Percentiles rank a stretch among this genome's conserved stretches.
Evolutionary conservation across 1,284 basidiomycete species (phyloP).

Genomic region (Tilletia indica): DNA sequence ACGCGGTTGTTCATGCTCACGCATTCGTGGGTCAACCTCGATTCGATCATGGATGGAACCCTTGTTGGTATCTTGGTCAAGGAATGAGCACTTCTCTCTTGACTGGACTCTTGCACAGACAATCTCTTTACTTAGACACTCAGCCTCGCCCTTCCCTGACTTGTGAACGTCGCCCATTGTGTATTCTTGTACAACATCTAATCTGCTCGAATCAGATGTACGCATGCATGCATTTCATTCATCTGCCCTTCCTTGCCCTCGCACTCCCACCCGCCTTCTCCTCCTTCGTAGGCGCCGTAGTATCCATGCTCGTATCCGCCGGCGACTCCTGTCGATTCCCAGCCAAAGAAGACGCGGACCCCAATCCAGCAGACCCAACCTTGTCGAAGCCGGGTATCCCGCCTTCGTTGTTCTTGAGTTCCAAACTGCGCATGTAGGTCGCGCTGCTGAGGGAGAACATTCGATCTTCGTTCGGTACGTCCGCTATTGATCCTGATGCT

Average conservation of each 20-base stretch:
- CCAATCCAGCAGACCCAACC: constrained; percentile 3
- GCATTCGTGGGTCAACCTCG: constrained; percentile 88
- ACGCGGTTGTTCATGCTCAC: constrained; percentile 76
- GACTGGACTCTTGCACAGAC: no score
- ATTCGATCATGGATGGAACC: constrained; percentile 88
- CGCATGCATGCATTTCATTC: no score
- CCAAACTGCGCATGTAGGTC: constrained; percentile 47
- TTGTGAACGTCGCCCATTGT: background rate
- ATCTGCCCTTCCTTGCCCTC: background rate
- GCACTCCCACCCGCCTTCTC: background rate
- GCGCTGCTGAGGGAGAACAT: constrained; percentile 47
- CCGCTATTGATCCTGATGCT: background rate
- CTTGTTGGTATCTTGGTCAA: constrained; percentile 82
- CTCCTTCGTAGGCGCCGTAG: background rate
- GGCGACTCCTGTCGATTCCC: constrained; percentile 16
- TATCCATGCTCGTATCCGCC: background rate
- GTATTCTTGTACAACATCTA: background rate
- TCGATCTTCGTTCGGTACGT: constrained; percentile 43
- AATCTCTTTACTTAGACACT: background rate
- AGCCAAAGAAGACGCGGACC: background rate
- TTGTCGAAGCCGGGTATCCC: no score
- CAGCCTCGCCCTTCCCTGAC: background rate
- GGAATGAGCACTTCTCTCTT: constrained; percentile 12
- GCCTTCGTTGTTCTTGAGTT: constrained; percentile 43
- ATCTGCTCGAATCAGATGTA: background rate